Base-by-base conservation (phyloP, 2,329 filamentous ascomycete species). In the Colletotrichum karsti region DNA sequence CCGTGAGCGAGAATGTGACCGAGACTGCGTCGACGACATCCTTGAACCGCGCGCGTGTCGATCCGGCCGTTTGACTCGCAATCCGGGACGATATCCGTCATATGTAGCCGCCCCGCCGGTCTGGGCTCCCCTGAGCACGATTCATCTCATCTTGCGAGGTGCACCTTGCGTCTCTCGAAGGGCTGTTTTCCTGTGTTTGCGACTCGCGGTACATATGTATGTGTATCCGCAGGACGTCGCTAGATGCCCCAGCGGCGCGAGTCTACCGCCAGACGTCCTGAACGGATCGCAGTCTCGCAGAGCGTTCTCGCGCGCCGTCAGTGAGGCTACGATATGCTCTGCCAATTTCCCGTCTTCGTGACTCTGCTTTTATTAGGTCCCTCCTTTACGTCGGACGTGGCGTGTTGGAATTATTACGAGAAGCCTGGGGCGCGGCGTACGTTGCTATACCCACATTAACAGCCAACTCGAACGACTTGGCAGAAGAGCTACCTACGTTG, bases 401-500 rank as follows among this genome's bases (percentile, higher is more conserved):
- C 9, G 35, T 26, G 20, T 65, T 37, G 7, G 30, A 12, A 5
- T 48, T 48, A n/a, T 55, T 20, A 2, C 53, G 53, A 3, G 42
- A 13, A 22, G 35, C 44, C 24, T 55, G 51, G 10, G 63, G 22
- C 9, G 42, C 20, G 15, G 64, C 59, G 13, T 67, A 67, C n/a
- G 59, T 63, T 30, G 64, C 59, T 67, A 22, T n/a, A 41, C 26
- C 39, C 18, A 10, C 20, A 50, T 67, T 33, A 67, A 54, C 22
- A 20, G 13, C 12, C 30, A 39, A 7, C 15, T 33, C 26, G 18
- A 10, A 3, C 33, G 22, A 22, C 7, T 13, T 9, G 28, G 26
- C 28, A 30, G 20, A 33, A 7, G 4, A 8, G 15, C 12, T 67
- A 67, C 64, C 22, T 57, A 67, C 64, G 59, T 44, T 67, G 64